Base-by-base conservation (phyloP, 23 red algal genomes). In the Gracilaria gracilis region DNA sequence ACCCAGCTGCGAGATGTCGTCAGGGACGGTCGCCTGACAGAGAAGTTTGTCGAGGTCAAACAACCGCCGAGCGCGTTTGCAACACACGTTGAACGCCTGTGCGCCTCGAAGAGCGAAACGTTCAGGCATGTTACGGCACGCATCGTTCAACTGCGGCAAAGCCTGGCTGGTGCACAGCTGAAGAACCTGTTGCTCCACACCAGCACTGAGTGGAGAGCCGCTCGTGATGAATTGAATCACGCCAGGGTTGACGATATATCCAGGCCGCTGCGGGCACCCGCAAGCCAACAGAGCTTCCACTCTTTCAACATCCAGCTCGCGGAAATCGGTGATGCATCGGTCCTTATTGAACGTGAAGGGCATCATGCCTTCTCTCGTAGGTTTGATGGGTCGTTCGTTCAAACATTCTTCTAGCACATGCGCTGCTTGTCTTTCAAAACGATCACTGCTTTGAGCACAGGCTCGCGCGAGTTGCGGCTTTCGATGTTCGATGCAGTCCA, bases 21-120 rank as follows among this genome's bases (percentile, higher is more conserved):
- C 82, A 14, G 82, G 82, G 20, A 85, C 82, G 9, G 32, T 71
- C 24, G 55, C 82, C 64, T 85, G 82, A 46, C 82, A 85, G 12
- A 71, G 21, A n/a, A 85, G 39, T 48, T 85, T 85, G 7, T 4
- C 82, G 0, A 21, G 31, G 29, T 64, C 37, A 42, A 85, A 85
- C 11, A 48, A 33, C 1, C 70, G 61, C 1, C 82, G 57, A 70
- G 82, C 62, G 44, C 82, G 59, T 59, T 85, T 85, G 82, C 82
- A 85, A 42, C 82, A 85, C 19, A 85, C 82, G 32, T 85, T 85
- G 37, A 85, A 85, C 27, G 82, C 57, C 40, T 85, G 82, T 35
- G 82, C 82, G 40, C 82, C 37, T 40, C 82, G 58, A 4, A 85
- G 82, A 38, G 70, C 82, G 71, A 85, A 85, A 2, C 82, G 82